Conservation (phyloP, 2,329 filamentous ascomycete genomes). For the Beauveria caledonica region DNA sequence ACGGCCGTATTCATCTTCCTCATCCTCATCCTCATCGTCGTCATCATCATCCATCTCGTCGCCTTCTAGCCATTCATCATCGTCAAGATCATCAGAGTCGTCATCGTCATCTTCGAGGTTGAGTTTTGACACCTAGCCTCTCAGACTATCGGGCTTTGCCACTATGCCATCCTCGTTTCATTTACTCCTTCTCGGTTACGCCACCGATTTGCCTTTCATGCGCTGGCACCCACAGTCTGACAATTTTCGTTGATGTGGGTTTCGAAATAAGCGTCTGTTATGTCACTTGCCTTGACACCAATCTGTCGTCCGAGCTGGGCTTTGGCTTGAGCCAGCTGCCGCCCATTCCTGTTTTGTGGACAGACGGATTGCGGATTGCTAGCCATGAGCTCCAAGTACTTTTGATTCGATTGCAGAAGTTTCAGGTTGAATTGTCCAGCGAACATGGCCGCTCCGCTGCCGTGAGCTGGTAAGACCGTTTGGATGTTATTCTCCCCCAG, state of each 20-base stretch:
- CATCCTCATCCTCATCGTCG: too few species aligned
- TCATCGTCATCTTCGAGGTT: too few species aligned
- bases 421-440: not conserved
- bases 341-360: not conserved
- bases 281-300: not conserved
- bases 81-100: too few species aligned
- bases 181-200: not conserved
- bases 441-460: not conserved
- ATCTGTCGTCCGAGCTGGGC: not conserved
- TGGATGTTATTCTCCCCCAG: not conserved
- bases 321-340: not conserved
- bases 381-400: conserved; percentile 4
- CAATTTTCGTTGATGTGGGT: conserved; percentile 1
- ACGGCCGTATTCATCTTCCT: too few species aligned
- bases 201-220: not conserved
- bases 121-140: too few species aligned
- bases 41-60: too few species aligned
- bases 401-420: not conserved
- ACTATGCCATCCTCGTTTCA: too few species aligned
- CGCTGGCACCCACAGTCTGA: not conserved
- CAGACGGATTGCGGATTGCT: not conserved
- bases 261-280: not conserved
- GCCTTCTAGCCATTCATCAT: too few species aligned
- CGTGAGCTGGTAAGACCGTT: not conserved
- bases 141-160: too few species aligned